Percentiles rank a stretch among this genome's conserved stretches.
phyloP scores from a whole-genome alignment of 495 filamentous ascomycete species.

The Xylaria curta region DNA sequence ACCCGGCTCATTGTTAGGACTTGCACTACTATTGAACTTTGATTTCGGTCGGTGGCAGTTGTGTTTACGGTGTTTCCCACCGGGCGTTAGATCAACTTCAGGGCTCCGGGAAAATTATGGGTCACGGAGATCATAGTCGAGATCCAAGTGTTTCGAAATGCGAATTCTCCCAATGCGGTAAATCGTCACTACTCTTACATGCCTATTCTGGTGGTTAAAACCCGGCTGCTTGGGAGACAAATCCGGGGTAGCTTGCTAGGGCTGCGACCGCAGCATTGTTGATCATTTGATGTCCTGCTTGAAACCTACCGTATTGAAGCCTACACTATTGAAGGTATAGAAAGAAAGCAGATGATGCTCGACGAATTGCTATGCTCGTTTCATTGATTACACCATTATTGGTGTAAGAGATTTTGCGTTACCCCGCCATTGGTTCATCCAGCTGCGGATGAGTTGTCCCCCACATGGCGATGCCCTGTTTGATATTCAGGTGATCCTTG shows the following conservation, averaged over 20 bases:
- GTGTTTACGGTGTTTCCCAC: background rate
- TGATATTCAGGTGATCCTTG: slow-evolving; percentile 16
- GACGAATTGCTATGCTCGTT: no score
- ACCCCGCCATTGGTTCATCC: background rate
- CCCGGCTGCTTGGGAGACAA: background rate
- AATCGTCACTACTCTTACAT: background rate
- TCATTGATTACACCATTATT: no score
- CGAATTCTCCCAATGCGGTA: background rate
- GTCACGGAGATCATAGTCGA: background rate
- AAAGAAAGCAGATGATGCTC: background rate
- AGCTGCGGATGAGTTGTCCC: background rate
- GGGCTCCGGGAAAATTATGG: background rate
- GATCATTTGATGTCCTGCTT: background rate
- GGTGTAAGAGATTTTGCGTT: background rate
- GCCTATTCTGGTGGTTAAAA: background rate
- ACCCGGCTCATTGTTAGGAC: background rate
- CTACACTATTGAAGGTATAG: background rate
- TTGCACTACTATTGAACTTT: background rate
- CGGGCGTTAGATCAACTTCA: background rate
- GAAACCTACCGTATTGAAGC: background rate
- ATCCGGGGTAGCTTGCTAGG: background rate
- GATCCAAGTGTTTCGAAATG: slow-evolving; percentile 14
- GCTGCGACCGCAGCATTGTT: background rate
- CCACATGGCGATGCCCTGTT: slow-evolving; percentile 9
- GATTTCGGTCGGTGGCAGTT: background rate